Percentiles rank a stretch among this genome's conserved stretches.
These are phyloP conservation scores for Stylosanthes scabra DNA, from an alignment of 331 rosid species.

Conservation along the genomic window DNA sequence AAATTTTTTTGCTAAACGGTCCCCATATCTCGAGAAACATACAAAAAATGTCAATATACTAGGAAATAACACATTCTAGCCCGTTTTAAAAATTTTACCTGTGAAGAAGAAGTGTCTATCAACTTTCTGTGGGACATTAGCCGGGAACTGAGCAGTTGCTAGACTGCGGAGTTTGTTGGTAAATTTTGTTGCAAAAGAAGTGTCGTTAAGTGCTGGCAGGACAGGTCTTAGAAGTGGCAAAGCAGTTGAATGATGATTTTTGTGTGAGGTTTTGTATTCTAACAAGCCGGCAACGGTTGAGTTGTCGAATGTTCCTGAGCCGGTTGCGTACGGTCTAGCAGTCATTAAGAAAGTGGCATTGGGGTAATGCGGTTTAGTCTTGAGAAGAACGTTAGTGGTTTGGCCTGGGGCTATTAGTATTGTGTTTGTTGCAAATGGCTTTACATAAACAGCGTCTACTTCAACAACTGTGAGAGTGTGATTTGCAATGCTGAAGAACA, in stretches of 20 bases:
- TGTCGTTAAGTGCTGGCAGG: constrained; percentile 38
- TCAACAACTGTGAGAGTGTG: constrained; percentile 22
- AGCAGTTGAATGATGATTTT: neutral
- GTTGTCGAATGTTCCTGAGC: constrained; percentile 35
- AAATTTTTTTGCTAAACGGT: too few relatives aligned
- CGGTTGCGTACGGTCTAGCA: constrained; percentile 37
- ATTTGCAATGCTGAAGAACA: too few relatives aligned
- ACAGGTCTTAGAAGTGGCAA: constrained; percentile 29
- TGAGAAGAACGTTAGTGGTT: constrained; percentile 38
- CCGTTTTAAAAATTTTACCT: too few relatives aligned
- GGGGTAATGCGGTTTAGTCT: neutral
- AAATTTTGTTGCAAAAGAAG: constrained; percentile 37
- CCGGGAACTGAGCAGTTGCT: constrained; percentile 37
- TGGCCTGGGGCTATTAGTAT: constrained; percentile 35
- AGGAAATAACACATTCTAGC: too few relatives aligned
- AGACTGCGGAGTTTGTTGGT: constrained; percentile 36
- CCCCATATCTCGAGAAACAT: too few relatives aligned
- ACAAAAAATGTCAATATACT: too few relatives aligned
- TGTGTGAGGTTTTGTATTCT: constrained; percentile 15
- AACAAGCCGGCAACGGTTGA: constrained; percentile 38
- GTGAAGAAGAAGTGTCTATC: constrained; percentile 38
- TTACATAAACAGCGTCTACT: constrained; percentile 38
- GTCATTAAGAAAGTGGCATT: constrained; percentile 39
- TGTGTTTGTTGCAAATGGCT: constrained; percentile 32
- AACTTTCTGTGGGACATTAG: constrained; percentile 34